phyloP scores from a whole-genome alignment of 805 yeast genomes.

The Nakazawaea ernobii region DNA sequence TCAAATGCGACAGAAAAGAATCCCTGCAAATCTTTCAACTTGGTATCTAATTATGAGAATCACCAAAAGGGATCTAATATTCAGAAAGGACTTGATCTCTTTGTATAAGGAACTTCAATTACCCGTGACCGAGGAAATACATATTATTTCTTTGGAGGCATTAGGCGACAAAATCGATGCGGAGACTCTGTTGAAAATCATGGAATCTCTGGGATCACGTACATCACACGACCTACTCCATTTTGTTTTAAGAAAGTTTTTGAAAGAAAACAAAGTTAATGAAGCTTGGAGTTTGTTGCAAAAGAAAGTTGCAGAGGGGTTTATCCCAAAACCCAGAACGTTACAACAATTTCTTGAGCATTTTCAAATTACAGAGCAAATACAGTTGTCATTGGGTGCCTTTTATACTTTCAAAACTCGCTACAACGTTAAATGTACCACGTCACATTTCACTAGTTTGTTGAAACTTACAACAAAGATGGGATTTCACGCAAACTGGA shows the following conservation, averaged over 20 bases:
- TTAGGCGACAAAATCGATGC: conserved; percentile 13
- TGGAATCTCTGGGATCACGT: neutral
- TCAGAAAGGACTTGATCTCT: conserved; percentile 25
- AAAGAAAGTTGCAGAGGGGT: neutral
- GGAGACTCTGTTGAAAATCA: neutral
- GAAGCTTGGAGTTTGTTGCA: conserved; percentile 2
- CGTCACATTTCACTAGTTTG: conserved; percentile 25
- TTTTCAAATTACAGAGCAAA: conserved; percentile 26
- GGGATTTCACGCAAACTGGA: conserved; percentile 21
- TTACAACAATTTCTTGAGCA: conserved; percentile 25
- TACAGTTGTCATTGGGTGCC: conserved; percentile 28
- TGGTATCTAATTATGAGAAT: conserved; percentile 27
- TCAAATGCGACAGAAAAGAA: conserved; percentile 22
- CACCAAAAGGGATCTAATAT: conserved; percentile 20
- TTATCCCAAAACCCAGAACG: conserved; percentile 10
- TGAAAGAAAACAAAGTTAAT: neutral
- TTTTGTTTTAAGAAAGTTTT: neutral
- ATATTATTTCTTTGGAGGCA: neutral
- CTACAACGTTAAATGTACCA: conserved; percentile 24
- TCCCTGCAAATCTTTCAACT: conserved; percentile 30
- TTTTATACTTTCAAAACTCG: conserved; percentile 24
- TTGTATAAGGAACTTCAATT: conserved; percentile 25
- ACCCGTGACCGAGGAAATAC: conserved; percentile 23
- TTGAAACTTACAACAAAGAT: conserved; percentile 28
- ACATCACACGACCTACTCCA: neutral